Base-by-base conservation (phyloP, 2,329 filamentous ascomycete species). In the Juglanconis oblonga region DNA sequence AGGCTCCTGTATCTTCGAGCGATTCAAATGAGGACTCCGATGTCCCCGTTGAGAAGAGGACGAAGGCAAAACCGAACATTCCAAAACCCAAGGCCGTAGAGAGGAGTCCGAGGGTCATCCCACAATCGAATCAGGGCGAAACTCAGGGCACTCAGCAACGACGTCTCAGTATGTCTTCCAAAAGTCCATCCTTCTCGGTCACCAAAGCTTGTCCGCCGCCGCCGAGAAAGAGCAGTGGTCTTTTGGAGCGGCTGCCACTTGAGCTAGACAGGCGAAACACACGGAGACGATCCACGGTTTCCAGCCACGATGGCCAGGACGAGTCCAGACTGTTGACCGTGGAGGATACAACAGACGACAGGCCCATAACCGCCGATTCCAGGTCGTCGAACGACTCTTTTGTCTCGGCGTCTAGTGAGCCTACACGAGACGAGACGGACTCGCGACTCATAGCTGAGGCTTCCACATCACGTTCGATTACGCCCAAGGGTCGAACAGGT, bases 321-420 rank as follows among this genome's bases (percentile, higher is more conserved):
- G 48, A 45, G 35, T 55, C 59, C n/a, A 49, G 24, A n/a, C 6
- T 52, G 5, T 33, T 8, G 33, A 42, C 61, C 8, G 14, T 24
- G 7, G 31, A 52, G 14, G 24, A 52, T 13, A 48, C 42, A 14
- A 11, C 47, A 5, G 54, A 52, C 17, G 55, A 33, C 2, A 58
- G 62, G 40, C 65, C 64, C 7, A 44, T 59, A 11, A 70, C 67
- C 2, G 61, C 63, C 32, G 64, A 67, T 42, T 76, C 76, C 3
- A 68, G 65, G 5, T 78, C 76, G 4, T 80, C 79, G 3, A 68
- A 79, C 62, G 79, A 81, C 57, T 80, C 76, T 1, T 81, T 82
- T 64, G 77, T 74, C 55, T 71, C 76, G 36, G 68, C 71, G 48
- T 71, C 73, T 45, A 72, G 71, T 29, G 62, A 64, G 40, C 65